Base-by-base conservation (phyloP, 2,329 filamentous ascomycete genomes). In the Sporothrix luriei region DNA sequence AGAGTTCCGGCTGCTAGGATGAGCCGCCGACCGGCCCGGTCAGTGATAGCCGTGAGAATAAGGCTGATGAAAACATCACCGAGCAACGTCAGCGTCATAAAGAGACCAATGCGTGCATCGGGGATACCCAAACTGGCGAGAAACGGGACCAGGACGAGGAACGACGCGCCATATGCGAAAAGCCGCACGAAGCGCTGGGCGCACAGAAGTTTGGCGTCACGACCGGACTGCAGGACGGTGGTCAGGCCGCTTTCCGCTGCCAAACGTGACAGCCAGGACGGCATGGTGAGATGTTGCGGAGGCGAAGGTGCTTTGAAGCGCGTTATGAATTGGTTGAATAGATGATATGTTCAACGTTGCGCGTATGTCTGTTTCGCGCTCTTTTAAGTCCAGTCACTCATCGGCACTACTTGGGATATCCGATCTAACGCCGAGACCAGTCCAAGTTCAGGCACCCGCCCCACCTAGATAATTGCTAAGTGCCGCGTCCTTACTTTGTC, bases 61-160 rank as follows among this genome's bases (percentile, higher is more conserved):
- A 89, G 84, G 74, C 87, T 88, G 71, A 90, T 84, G 54, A 81
- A 75, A 4, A 85, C 82, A 76, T 90, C 88, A 33, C 88, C 88
- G 16, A 82, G 78, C 19, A 90, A 78, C 0, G 88, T 90, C 72
- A 89, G 76, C 0, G 87, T 89, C 87, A 90, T 90, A 78, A 90
- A 90, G 0, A 89, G 77, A 2, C 88, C 88, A 71, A 87, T 85
- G 43, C 78, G 79, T 0, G 82, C 79, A 70, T 87, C 81, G 1
- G 84, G 82, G 54, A 85, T 80, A 10, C 78, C 80, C 1, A 89
- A 79, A 1, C 78, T 80, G 16, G 80, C 79, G 9, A 90, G 81
- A 72, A 85, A 88, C 26, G 84, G 79, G 13, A 86, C 87, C 5
- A 88, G 81, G 69, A 88, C 82, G 4, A 89, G 81, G 0, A 84